Evolutionary conservation across 2,329 filamentous ascomycete species (phyloP).

Genomic region (Penicillium hordei): DNA sequence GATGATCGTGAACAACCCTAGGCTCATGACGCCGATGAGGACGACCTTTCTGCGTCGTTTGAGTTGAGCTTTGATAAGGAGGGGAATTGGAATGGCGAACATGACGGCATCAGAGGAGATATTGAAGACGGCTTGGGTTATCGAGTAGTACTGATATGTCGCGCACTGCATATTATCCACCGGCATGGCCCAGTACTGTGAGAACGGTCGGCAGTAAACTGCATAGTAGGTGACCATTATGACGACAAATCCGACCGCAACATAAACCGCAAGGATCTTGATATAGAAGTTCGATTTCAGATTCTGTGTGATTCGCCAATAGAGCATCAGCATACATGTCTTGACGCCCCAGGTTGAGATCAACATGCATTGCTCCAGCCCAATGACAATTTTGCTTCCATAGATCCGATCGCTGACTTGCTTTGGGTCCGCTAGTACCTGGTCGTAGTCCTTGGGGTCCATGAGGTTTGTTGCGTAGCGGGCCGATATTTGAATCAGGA

Average conservation of each 20-base stretch:
- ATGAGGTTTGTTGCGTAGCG: slow-evolving; percentile 42
- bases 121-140: slow-evolving; percentile 48
- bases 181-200: slow-evolving; percentile 52
- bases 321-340: slow-evolving; percentile 52
- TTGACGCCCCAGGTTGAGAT: slow-evolving; percentile 53
- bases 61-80: slow-evolving; percentile 38
- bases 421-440: slow-evolving; percentile 35
- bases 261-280: slow-evolving; percentile 44
- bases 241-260: slow-evolving; percentile 46
- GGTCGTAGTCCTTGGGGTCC: slow-evolving; percentile 34
- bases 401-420: slow-evolving; percentile 46
- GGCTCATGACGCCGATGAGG: slow-evolving; percentile 37
- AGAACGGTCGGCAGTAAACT: slow-evolving; percentile 52
- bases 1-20: slow-evolving; percentile 44
- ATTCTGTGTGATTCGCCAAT: slow-evolving; percentile 47
- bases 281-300: slow-evolving; percentile 39
- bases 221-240: slow-evolving; percentile 52
- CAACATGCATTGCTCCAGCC: slow-evolving; percentile 52
- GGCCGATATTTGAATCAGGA: slow-evolving; percentile 40
- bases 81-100: slow-evolving; percentile 41
- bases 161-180: slow-evolving; percentile 41
- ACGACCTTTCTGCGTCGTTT: slow-evolving; percentile 37
- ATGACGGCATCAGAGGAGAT: slow-evolving; percentile 44
- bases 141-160: slow-evolving; percentile 43
- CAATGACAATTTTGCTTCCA: slow-evolving; percentile 52